A percentile compares a stretch with the other conserved stretches of the same genome.
These are phyloP conservation scores for Flueggea neowawraea DNA, from an alignment of 441 rosid genomes.

Conservation along the genomic window DNA sequence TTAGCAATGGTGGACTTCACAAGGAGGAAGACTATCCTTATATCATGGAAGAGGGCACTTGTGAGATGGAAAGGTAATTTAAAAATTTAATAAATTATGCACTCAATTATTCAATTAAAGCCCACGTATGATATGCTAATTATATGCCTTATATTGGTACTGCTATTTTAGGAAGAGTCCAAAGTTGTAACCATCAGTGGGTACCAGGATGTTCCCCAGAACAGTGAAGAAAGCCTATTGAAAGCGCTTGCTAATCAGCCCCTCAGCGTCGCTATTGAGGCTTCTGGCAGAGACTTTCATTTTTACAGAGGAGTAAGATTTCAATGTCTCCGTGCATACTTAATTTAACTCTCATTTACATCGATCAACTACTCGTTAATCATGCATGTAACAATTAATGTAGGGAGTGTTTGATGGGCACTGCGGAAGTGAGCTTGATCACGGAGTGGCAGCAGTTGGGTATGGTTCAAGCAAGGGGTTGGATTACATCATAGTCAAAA, in stretches of 20 bases:
- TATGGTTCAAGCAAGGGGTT: slow-evolving; percentile 67
- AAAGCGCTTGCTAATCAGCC: slow-evolving; percentile 92
- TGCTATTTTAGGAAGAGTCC: slow-evolving; percentile 44
- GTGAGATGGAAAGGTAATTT: slow-evolving; percentile 58
- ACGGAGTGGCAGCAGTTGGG: slow-evolving; percentile 93
- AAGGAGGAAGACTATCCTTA: slow-evolving; percentile 91
- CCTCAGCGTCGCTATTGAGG: slow-evolving; percentile 89
- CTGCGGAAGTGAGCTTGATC: slow-evolving; percentile 85
- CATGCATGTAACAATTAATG: slow-evolving; percentile 5
- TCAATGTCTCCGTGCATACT: neutral
- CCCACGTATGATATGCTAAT: too few species aligned
- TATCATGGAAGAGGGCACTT: slow-evolving; percentile 88
- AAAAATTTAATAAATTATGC: too few species aligned
- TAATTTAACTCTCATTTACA: neutral
- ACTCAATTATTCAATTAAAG: neutral
- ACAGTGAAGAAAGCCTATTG: slow-evolving; percentile 61
- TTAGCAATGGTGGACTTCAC: slow-evolving; percentile 74
- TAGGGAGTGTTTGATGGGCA: slow-evolving; percentile 86
- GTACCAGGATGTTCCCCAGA: slow-evolving; percentile 75
- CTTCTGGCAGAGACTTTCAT: slow-evolving; percentile 92
- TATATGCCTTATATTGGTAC: too few species aligned
- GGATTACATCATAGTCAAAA: slow-evolving; percentile 79
- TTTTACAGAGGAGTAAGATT: slow-evolving; percentile 83
- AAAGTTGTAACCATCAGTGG: slow-evolving; percentile 68
- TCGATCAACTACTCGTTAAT: neutral